A percentile compares a stretch with the other conserved stretches of the same genome.
Conservation (phyloP, 495 filamentous ascomycete species). For the Aspergillus mulundensis region DNA sequence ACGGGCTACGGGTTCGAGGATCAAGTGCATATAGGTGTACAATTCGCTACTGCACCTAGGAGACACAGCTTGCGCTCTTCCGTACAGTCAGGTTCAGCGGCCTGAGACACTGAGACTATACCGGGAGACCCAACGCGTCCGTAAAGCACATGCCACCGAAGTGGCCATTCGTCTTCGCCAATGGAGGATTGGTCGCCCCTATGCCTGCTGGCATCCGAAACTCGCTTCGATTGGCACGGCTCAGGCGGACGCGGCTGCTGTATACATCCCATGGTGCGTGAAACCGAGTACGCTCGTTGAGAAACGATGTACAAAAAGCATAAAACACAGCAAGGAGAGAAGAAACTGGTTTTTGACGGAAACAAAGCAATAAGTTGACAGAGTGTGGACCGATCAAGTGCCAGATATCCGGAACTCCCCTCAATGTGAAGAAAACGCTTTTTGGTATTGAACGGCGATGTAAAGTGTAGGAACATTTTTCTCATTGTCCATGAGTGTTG, state of each 20-base stretch:
- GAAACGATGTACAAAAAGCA: slow-evolving; percentile 17
- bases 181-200: slow-evolving; percentile 8
- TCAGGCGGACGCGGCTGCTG: slow-evolving; percentile 25
- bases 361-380: slow-evolving; percentile 36
- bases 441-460: slow-evolving; percentile 19
- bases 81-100: background rate
- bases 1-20: background rate
- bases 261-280: slow-evolving; percentile 10
- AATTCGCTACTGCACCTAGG: slow-evolving; percentile 11
- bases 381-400: slow-evolving; percentile 47
- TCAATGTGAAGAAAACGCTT: slow-evolving; percentile 36
- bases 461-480: slow-evolving; percentile 18
- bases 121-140: slow-evolving; percentile 2
- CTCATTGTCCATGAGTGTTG: slow-evolving; percentile 41
- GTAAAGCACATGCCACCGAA: slow-evolving; percentile 12
- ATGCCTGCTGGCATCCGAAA: slow-evolving; percentile 15
- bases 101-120: background rate
- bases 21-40: slow-evolving; percentile 8
- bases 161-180: slow-evolving; percentile 17
- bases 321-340: slow-evolving; percentile 21
- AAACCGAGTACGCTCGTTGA: slow-evolving; percentile 13
- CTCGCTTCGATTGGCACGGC: slow-evolving; percentile 13
- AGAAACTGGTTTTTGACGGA: slow-evolving; percentile 19
- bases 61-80: background rate
- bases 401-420: slow-evolving; percentile 88